phyloP scores from a whole-genome alignment of 2,329 filamentous ascomycete genomes.

The Nemania sp. region DNA sequence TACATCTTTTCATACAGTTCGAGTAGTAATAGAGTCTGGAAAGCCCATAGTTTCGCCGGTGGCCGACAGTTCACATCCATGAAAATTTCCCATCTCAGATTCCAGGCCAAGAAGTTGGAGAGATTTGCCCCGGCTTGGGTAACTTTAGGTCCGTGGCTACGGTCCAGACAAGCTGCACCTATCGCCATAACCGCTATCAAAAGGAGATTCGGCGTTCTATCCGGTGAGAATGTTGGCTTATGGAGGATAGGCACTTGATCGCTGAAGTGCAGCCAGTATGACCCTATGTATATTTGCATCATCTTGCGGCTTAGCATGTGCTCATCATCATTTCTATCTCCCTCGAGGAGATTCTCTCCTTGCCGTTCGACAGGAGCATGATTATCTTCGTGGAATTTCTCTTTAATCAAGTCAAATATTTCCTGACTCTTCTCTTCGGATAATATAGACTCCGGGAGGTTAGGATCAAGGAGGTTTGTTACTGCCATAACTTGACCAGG shows the following conservation, averaged over 20 bases:
- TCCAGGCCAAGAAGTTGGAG: slow-evolving; percentile 88
- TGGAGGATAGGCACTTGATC: slow-evolving; percentile 93
- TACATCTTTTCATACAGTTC: slow-evolving; percentile 99
- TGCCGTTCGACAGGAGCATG: slow-evolving; percentile 73
- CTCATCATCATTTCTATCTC: slow-evolving; percentile 67
- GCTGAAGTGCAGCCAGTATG: slow-evolving; percentile 95
- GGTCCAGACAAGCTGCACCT: slow-evolving; percentile 86
- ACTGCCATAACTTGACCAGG: slow-evolving; percentile 82
- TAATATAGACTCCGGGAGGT: slow-evolving; percentile 75
- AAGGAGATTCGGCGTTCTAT: slow-evolving; percentile 81
- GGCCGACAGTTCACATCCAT: slow-evolving; percentile 88
- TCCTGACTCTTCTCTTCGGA: slow-evolving; percentile 87
- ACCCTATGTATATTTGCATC: slow-evolving; percentile 93
- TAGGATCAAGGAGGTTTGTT: slow-evolving; percentile 80
- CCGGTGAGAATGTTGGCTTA: slow-evolving; percentile 88
- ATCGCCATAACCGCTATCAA: slow-evolving; percentile 90
- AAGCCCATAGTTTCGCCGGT: slow-evolving; percentile 93
- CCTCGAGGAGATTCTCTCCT: slow-evolving; percentile 77
- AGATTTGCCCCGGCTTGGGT: slow-evolving; percentile 79
- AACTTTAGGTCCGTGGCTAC: slow-evolving; percentile 72
- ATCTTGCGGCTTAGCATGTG: slow-evolving; percentile 82
- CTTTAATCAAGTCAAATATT: slow-evolving; percentile 78
- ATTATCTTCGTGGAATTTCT: slow-evolving; percentile 79
- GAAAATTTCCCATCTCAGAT: slow-evolving; percentile 94
- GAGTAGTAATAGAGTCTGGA: slow-evolving; percentile 84